Percentiles rank a stretch among this genome's conserved stretches.
Evolutionary conservation across 305 asterid species (phyloP).

Genomic region (Fraxinus albicans): DNA sequence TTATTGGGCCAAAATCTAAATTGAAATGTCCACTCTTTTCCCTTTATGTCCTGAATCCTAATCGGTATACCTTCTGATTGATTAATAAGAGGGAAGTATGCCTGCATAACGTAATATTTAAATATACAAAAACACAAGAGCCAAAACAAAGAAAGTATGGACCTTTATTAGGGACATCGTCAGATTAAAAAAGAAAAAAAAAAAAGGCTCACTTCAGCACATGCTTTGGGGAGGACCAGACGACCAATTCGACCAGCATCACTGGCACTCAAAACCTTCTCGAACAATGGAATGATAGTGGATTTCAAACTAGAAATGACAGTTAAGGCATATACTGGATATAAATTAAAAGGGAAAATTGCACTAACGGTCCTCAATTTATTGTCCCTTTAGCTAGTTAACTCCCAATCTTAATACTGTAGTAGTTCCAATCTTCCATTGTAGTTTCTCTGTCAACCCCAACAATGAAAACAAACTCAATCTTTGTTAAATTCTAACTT

Average conservation of each 20-base stretch:
- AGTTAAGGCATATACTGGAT: conserved; percentile 46
- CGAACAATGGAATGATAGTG: conserved; percentile 77
- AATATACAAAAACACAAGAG: not conserved
- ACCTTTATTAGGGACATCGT: not conserved
- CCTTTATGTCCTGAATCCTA: conserved; percentile 90
- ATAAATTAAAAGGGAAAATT: conserved; percentile 7
- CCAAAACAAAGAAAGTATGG: not conserved
- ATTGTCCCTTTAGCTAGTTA: not conserved
- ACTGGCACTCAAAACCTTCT: conserved; percentile 94
- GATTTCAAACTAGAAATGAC: conserved; percentile 62
- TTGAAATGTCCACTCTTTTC: conserved; percentile 95
- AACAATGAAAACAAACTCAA: not conserved
- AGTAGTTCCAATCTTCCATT: not conserved
- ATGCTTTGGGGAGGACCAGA: conserved; percentile 95
- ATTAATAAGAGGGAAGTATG: conserved; percentile 88
- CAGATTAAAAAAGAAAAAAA: not conserved
- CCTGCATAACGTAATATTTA: conserved; percentile 48
- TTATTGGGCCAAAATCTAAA: conserved; percentile 99
- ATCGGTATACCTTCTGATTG: conserved; percentile 95
- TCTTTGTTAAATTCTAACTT: not conserved
- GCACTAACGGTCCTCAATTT: not conserved
- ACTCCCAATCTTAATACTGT: not conserved
- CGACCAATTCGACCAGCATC: conserved; percentile 99
- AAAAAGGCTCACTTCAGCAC: conserved; percentile 80
- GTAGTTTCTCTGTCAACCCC: not conserved